Percentiles rank a stretch among this genome's conserved stretches.
Conservation (phyloP, 2,329 filamentous ascomycete species). For the Eurotiales sp. region DNA sequence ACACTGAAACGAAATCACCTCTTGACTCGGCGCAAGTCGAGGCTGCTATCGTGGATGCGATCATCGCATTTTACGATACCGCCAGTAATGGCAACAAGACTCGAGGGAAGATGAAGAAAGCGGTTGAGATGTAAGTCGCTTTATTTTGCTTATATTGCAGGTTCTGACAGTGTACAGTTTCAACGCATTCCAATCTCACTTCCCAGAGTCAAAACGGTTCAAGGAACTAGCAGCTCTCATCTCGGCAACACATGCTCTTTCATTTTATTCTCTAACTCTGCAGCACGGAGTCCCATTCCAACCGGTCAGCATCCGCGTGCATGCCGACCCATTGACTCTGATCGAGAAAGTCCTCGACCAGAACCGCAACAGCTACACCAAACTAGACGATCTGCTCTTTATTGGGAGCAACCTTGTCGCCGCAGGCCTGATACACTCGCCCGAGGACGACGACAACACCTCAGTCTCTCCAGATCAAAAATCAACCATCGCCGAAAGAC, state of each 20-base stretch:
- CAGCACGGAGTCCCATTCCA: constrained; percentile 64
- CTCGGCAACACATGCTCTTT: constrained; percentile 60
- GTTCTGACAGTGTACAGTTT: constrained; percentile 25
- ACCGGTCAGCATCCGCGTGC: constrained; percentile 63
- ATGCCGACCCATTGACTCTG: constrained; percentile 56
- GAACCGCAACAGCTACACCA: constrained; percentile 59
- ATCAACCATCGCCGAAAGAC: constrained; percentile 39
- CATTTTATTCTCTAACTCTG: constrained; percentile 61
- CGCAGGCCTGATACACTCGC: constrained; percentile 34
- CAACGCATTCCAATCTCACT: constrained; percentile 40
- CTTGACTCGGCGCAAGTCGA: constrained; percentile 49
- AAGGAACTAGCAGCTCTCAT: constrained; percentile 52
- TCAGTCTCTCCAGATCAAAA: constrained; percentile 13
- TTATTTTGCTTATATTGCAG: neutral
- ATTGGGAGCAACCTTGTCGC: constrained; percentile 58
- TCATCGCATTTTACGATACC: constrained; percentile 59
- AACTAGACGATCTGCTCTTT: constrained; percentile 60
- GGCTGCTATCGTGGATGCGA: constrained; percentile 48
- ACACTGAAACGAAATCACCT: constrained; percentile 31
- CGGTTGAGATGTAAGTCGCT: constrained; percentile 52
- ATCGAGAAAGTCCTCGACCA: constrained; percentile 60
- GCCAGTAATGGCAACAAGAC: constrained; percentile 63
- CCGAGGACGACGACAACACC: constrained; percentile 18
- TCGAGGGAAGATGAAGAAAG: constrained; percentile 60
- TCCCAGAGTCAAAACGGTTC: constrained; percentile 37